These are phyloP conservation scores for Thuidium tamariscinum DNA, from an alignment of 225 moss, liverwort and hornwort genomes.

Conservation along the genomic window DNA sequence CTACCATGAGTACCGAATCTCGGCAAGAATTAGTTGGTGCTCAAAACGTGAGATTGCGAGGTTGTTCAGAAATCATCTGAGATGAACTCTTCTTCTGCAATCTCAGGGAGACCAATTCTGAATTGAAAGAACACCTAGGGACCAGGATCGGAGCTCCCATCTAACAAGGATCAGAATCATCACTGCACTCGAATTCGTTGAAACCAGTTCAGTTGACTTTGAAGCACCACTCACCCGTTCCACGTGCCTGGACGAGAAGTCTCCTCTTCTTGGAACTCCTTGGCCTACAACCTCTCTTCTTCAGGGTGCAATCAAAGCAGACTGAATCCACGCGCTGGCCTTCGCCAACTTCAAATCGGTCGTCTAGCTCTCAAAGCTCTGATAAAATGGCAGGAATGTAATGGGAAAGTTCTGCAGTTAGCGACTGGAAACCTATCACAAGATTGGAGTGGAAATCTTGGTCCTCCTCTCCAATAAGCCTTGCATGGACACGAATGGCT, in stretches of 20 bases:
- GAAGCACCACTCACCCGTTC: neutral
- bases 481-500: slow-evolving; percentile 85
- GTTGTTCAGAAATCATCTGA: neutral
- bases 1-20: neutral
- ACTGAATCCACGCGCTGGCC: neutral
- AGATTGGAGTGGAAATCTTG: slow-evolving; percentile 99
- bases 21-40: neutral
- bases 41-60: neutral
- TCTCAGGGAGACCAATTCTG: neutral
- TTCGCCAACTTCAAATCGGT: neutral
- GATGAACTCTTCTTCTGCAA: neutral
- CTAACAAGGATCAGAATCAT: neutral
- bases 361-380: slow-evolving; percentile 47
- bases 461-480: slow-evolving; percentile 88
- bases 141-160: neutral
- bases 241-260: neutral
- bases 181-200: neutral
- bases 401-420: slow-evolving; percentile 91
- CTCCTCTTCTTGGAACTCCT: neutral
- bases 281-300: neutral
- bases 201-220: neutral
- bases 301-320: neutral
- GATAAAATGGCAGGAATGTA: slow-evolving; percentile 93
- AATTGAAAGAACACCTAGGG: neutral
- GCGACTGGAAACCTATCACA: slow-evolving; percentile 91